Conservation (phyloP, 2,329 filamentous ascomycete genomes). For the Phyllosticta paracitricarpa region DNA sequence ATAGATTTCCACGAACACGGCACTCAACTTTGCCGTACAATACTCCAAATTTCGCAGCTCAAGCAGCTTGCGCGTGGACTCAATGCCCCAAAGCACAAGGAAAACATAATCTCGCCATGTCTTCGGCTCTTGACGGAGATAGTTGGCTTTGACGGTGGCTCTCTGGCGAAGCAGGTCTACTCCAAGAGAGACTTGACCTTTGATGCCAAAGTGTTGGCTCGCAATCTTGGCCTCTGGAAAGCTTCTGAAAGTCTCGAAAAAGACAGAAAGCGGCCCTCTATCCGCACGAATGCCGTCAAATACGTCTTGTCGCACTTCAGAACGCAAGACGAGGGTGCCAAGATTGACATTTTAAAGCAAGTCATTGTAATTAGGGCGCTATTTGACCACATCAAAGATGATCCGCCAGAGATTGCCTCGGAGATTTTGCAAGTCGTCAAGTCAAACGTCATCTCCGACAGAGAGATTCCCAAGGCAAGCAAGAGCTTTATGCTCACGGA, state of each 20-base stretch:
- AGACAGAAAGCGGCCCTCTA: constrained; percentile 60
- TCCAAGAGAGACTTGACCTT: constrained; percentile 68
- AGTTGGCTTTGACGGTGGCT: constrained; percentile 76
- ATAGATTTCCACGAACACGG: constrained; percentile 68
- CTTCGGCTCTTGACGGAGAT: constrained; percentile 77
- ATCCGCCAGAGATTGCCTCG: constrained; percentile 62
- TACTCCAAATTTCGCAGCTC: constrained; percentile 71
- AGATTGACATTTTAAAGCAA: constrained; percentile 73
- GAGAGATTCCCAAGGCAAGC: constrained; percentile 57
- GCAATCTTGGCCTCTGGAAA: constrained; percentile 66
- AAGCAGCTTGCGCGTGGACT: constrained; percentile 72
- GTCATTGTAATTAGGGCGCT: constrained; percentile 57
- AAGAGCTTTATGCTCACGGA: constrained; percentile 72
- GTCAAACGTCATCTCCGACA: constrained; percentile 62
- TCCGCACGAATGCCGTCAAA: constrained; percentile 72
- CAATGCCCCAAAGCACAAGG: constrained; percentile 70
- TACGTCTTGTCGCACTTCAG: constrained; percentile 73
- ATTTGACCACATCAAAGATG: constrained; percentile 66
- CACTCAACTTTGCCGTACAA: constrained; percentile 65
- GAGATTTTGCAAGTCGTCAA: constrained; percentile 67
- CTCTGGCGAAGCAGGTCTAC: constrained; percentile 67
- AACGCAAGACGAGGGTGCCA: constrained; percentile 65
- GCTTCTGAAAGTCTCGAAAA: constrained; percentile 45
- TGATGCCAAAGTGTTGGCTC: constrained; percentile 57
- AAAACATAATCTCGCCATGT: constrained; percentile 80